Evolutionary conservation across 306 rosid genomes (phyloP), one percentile per base, ranked within the genome.

Genomic region (Dalbergia oliveri): DNA sequence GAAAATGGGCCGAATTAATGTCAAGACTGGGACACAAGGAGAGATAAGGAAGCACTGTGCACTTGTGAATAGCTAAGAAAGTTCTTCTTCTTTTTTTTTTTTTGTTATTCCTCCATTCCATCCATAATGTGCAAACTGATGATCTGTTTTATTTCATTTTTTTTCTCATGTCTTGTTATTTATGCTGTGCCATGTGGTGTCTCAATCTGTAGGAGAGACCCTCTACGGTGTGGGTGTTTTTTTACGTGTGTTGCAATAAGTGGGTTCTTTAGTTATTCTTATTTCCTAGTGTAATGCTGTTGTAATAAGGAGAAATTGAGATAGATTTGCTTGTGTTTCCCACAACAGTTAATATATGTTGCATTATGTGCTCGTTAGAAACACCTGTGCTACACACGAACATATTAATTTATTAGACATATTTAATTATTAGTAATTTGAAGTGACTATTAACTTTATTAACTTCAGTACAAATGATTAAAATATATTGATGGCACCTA

Each of bases 21-120:
- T 90, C 0, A 95, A 93, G 89, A 95, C 97, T 0, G 99, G 97
- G 7, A 66, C 94, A 8, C 64, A 78, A 16, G 99, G 99, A 23
- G 89, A 91, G 86, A 93, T 95, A 58, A 93, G 98, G 85, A 95
- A 88, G 86, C 87, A 81, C 0, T 95, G 99, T 83, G 94, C 88
- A 6, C 6, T 88, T 53, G 91, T 91, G 23, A 94, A 94, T 85
- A 86, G 86, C 54, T 88, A 80, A 60, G 50, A 11, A 43, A 21
- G 23, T 0, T 50, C 0, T 11, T 12, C 11, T 4, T 50, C 4
- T 50, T 18, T 56, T 77, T 21, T 21, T 21, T 21, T 18, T 50
- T 59, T 10, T 50, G 31, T 70, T 7, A 14, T 4, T 72, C 3
- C 18, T 11, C 19, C 61, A 41, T 61, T 14, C 16, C 57, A 14